Conservation (phyloP, 257 asterid genomes). For the Solanum infundibuliforme region DNA sequence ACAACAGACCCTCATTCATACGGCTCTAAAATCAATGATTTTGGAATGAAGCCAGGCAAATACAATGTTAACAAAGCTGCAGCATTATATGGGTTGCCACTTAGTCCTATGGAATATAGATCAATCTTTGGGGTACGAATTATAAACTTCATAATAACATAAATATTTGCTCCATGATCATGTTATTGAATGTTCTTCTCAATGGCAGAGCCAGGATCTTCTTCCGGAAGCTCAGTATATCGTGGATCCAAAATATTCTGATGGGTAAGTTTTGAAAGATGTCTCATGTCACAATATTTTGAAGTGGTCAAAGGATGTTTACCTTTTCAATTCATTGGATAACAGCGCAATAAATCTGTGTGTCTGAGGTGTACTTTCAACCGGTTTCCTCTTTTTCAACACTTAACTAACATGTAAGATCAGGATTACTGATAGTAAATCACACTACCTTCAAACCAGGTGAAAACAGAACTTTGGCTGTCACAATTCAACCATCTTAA, state of each 20-base stretch:
- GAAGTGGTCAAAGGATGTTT: not conserved
- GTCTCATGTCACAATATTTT: not conserved
- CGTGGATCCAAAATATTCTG: conserved; percentile 60
- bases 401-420: not conserved
- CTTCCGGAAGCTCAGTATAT: conserved; percentile 72
- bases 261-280: conserved; percentile 45
- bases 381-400: not conserved
- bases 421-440: not conserved
- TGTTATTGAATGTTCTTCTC: conserved; percentile 13
- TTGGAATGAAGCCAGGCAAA: conserved; percentile 26
- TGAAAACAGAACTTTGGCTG: not conserved
- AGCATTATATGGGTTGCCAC: conserved; percentile 57
- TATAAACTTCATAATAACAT: not conserved
- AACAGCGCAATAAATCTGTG: not conserved
- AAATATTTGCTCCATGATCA: not conserved
- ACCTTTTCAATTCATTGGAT: not conserved
- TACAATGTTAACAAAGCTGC: conserved; percentile 23
- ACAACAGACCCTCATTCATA: conserved; percentile 30
- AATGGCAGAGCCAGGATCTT: conserved; percentile 49
- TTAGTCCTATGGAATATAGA: conserved; percentile 58
- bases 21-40: conserved; percentile 21
- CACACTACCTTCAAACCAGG: not conserved
- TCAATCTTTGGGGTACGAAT: conserved; percentile 65
- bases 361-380: not conserved
- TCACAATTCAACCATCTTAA: not conserved